Conservation (phyloP, 805 yeast species). For the Cyberlindnera bimundalis region DNA sequence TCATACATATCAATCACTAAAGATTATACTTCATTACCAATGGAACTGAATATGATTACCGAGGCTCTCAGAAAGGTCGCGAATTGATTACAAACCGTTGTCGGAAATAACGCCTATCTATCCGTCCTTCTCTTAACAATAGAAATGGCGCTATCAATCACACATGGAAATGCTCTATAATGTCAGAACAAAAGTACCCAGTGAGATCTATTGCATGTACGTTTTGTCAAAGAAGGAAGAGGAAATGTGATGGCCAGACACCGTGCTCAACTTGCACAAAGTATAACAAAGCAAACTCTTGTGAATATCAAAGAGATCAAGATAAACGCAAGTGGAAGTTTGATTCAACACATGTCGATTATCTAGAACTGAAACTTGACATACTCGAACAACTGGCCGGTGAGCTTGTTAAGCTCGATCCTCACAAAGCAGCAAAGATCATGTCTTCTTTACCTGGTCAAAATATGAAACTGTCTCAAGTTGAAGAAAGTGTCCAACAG, state of each 20-base stretch:
- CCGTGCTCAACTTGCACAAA: constrained; percentile 43
- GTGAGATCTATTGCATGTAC: constrained; percentile 35
- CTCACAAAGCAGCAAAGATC: constrained; percentile 15
- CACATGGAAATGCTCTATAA: too few species aligned
- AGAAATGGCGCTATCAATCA: background rate
- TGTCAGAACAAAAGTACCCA: background rate
- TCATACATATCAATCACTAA: too few species aligned
- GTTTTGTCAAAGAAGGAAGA: constrained; percentile 40
- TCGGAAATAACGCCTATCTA: too few species aligned
- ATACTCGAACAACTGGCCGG: constrained; percentile 27
- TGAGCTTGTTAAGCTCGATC: constrained; percentile 24
- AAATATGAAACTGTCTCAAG: constrained; percentile 5
- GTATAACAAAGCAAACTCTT: constrained; percentile 22
- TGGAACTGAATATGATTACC: too few species aligned
- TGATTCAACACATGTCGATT: constrained; percentile 32
- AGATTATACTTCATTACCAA: too few species aligned
- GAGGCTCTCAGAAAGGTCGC: too few species aligned
- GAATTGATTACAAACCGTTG: too few species aligned
- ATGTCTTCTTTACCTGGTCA: constrained; percentile 11
- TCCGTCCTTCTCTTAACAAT: too few species aligned
- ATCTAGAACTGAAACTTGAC: constrained; percentile 30
- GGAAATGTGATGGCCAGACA: constrained; percentile 43
- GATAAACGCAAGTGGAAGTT: constrained; percentile 31
- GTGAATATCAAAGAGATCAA: constrained; percentile 26
- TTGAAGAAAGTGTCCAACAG: background rate